A percentile compares a stretch with the other conserved stretches of the same genome.
phyloP scores from a whole-genome alignment of 345 rosid species.

The Populus deltoides region DNA sequence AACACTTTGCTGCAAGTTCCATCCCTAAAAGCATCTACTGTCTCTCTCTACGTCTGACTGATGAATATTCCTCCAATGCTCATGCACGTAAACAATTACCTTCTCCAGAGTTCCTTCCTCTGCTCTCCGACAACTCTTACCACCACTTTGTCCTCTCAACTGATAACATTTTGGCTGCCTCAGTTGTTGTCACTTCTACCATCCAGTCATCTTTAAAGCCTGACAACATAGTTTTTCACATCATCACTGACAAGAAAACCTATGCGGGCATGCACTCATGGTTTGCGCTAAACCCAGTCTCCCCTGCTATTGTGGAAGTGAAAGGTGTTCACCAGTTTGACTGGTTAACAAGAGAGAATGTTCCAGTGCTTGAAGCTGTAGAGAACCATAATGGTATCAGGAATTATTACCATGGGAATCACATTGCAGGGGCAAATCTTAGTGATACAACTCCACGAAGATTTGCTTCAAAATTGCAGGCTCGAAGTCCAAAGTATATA shows the following conservation, averaged over 20 bases:
- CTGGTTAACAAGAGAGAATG: slow-evolving; percentile 98
- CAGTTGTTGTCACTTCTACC: slow-evolving; percentile 92
- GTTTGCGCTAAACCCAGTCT: slow-evolving; percentile 87
- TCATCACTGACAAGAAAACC: slow-evolving; percentile 98
- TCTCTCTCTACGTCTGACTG: slow-evolving; percentile 90
- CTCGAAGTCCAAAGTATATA: slow-evolving; percentile 99
- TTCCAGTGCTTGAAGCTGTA: slow-evolving; percentile 97
- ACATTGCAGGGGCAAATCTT: slow-evolving; percentile 82
- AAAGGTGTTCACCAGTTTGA: slow-evolving; percentile 99
- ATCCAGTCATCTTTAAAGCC: slow-evolving; percentile 81
- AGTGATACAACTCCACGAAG: slow-evolving; percentile 72
- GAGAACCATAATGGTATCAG: slow-evolving; percentile 82
- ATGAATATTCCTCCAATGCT: slow-evolving; percentile 98
- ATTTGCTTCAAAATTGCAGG: slow-evolving; percentile 94
- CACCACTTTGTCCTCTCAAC: slow-evolving; percentile 87
- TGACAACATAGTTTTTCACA: slow-evolving; percentile 89
- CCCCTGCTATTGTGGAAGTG: slow-evolving; percentile 90
- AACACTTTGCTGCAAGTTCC: slow-evolving; percentile 99
- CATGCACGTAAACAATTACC: slow-evolving; percentile 96
- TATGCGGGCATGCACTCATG: slow-evolving; percentile 99
- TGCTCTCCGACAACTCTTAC: slow-evolving; percentile 83
- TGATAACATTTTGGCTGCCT: slow-evolving; percentile 96
- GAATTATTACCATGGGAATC: slow-evolving; percentile 95
- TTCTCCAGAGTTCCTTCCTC: slow-evolving; percentile 95
- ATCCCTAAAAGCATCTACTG: slow-evolving; percentile 97